A percentile compares a stretch with the other conserved stretches of the same genome.
These are phyloP conservation scores for Solanum lignicaule DNA, from an alignment of 257 asterid species.

Conservation along the genomic window DNA sequence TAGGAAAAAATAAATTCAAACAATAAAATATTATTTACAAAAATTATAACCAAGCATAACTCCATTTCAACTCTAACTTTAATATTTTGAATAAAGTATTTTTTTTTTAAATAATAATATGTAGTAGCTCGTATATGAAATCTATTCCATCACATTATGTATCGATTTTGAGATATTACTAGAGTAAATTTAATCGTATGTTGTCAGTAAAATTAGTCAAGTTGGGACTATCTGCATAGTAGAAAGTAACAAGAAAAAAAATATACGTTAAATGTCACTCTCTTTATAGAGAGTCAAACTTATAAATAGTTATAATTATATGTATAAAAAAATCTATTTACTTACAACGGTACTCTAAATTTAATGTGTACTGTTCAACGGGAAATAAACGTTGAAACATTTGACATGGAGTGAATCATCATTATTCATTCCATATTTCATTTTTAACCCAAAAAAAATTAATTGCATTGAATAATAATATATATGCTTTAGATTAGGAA, in stretches of 20 bases:
- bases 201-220: no score
- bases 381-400: neutral
- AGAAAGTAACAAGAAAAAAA: neutral
- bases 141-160: neutral
- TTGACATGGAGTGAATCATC: neutral
- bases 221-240: no score
- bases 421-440: neutral
- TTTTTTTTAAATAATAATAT: no score
- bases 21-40: neutral
- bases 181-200: neutral
- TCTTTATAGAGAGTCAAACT: neutral
- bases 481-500: no score
- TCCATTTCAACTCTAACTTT: no score
- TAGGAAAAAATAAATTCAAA: no score
- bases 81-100: no score
- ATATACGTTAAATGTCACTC: neutral
- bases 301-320: neutral
- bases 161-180: neutral
- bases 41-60: no score
- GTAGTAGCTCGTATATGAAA: no score
- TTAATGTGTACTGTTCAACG: neutral
- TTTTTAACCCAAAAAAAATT: neutral
- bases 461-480: neutral
- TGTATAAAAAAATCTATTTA: neutral
- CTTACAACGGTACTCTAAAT: neutral